A percentile compares a stretch with the other conserved stretches of the same genome.
These are phyloP conservation scores for Pistacia integerrima DNA, from an alignment of 345 rosid species.

Conservation along the genomic window DNA sequence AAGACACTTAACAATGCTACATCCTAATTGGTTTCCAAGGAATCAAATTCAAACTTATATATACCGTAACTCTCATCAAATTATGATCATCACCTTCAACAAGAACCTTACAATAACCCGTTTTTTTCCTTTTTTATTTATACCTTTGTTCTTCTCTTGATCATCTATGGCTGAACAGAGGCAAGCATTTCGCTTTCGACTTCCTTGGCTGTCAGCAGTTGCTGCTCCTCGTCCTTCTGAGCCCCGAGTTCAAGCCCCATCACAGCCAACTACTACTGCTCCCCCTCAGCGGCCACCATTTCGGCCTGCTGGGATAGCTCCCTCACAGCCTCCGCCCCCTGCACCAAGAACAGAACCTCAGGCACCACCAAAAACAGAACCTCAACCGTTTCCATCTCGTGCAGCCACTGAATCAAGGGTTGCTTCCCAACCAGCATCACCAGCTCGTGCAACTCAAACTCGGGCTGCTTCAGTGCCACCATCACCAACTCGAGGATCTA, in stretches of 20 bases:
- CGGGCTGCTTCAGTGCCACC: conserved; percentile 4
- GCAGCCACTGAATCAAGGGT: conserved; percentile 16
- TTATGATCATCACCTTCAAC: neutral
- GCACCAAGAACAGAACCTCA: conserved; percentile 26
- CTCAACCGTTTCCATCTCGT: conserved; percentile 22
- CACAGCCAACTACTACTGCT: conserved; percentile 27
- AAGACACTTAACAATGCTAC: conserved; percentile 11
- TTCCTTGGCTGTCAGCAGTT: conserved; percentile 56
- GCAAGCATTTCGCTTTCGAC: conserved; percentile 48
- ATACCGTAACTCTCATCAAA: neutral
- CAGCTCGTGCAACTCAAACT: conserved; percentile 17
- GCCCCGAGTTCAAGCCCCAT: conserved; percentile 30
- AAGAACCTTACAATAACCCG: neutral
- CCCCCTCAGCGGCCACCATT: conserved; percentile 45
- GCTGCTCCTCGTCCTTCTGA: conserved; percentile 23
- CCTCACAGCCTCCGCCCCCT: conserved; percentile 22
- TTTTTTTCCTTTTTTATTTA: neutral
- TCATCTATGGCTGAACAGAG: conserved; percentile 47
- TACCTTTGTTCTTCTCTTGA: neutral
- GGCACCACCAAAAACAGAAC: conserved; percentile 19
- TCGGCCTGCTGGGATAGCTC: conserved; percentile 46
- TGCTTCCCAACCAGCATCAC: conserved; percentile 21
- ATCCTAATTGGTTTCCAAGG: conserved; percentile 34
- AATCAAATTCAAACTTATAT: conserved; percentile 33
- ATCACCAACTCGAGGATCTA: conserved; percentile 15